Evolutionary conservation across 2,329 filamentous ascomycete genomes (phyloP), one percentile per base, ranked within the genome.

Genomic region (Penicillium verrucosum): DNA sequence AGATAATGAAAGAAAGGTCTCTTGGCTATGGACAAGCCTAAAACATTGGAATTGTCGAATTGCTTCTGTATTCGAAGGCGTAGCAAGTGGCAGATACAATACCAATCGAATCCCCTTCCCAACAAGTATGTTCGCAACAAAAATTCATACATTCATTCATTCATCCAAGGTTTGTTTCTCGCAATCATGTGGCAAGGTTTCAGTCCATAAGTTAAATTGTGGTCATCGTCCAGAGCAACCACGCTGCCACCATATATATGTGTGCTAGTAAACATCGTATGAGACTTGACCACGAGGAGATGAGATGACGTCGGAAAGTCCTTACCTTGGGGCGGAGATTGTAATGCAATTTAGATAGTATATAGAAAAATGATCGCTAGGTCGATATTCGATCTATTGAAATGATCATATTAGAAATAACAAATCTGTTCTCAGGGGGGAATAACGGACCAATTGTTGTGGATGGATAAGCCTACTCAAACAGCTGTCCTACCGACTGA

Each of bases 301-400:
- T 14, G 16, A 10, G 11, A 27, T 48, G 32, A 27, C 0, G 2
- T 18, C 4, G 2, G 1, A 18, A 2, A 14, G 4, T 1, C 4
- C 4, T 8, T 4, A 10, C 1, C 1, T 7, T 8, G 1, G n/a
- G 2, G 18, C 29, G 14, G 2, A 18, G 5, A 18, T 10, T 7
- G 16, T 2, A 38, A 27, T 5, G 21, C 1, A 18, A 10, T 48
- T 4, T 11, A 21, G 2, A 18, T 37, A 7, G 14, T 23, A 18
- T 18, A 27, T 27, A 4, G 6, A 4, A 4, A 1, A 14, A 37
- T 12, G 5, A 14, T 36, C n/a, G 9, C 16, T 27, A 10, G 32
- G 10, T 18, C 16, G 23, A 27, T 2, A 16, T 3, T 18, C 5
- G 4, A 23, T 38, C 32, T 38, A 48, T 10, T 4, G 5, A 4